phyloP scores from a whole-genome alignment of 1,284 basidiomycete species.

The Gomphus bonarii region DNA sequence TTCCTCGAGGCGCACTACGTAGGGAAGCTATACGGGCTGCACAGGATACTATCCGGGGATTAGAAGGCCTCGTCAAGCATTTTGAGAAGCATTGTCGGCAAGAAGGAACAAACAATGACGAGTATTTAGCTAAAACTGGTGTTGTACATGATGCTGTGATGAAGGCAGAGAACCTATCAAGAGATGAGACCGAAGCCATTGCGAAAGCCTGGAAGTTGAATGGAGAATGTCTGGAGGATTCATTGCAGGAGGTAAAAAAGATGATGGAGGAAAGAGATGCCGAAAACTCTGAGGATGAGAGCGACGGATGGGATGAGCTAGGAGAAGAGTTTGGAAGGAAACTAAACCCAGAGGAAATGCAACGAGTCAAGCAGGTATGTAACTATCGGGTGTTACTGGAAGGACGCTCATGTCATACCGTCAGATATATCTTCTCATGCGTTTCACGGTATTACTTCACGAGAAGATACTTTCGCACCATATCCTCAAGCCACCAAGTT shows the following conservation, averaged over 20 bases:
- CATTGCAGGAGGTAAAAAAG: constrained; percentile 43
- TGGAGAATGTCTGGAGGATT: constrained; percentile 50
- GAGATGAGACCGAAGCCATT: constrained; percentile 51
- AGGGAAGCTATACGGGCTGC: constrained; percentile 35
- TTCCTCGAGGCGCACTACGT: constrained; percentile 33
- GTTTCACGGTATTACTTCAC: constrained; percentile 50
- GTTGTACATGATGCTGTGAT: constrained; percentile 57
- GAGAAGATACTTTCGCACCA: constrained; percentile 45
- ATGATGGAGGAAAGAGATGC: constrained; percentile 34
- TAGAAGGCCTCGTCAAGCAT: constrained; percentile 31
- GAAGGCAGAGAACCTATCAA: constrained; percentile 40
- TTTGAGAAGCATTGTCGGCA: constrained; percentile 19
- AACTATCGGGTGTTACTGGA: constrained; percentile 15
- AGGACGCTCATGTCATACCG: constrained; percentile 3
- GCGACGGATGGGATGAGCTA: constrained; percentile 58
- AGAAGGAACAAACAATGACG: constrained; percentile 24
- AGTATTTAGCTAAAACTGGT: constrained; percentile 53
- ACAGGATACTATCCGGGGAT: constrained; percentile 35
- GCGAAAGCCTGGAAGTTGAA: constrained; percentile 44
- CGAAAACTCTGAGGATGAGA: constrained; percentile 19
- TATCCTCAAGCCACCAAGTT: constrained; percentile 21
- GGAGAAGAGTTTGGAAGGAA: constrained; percentile 33
- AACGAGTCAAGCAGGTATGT: constrained; percentile 41
- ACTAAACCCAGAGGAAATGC: constrained; percentile 33
- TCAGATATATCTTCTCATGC: constrained; percentile 48